phyloP scores from a whole-genome alignment of 805 yeast genomes.

The Hanseniaspora occidentalis region DNA sequence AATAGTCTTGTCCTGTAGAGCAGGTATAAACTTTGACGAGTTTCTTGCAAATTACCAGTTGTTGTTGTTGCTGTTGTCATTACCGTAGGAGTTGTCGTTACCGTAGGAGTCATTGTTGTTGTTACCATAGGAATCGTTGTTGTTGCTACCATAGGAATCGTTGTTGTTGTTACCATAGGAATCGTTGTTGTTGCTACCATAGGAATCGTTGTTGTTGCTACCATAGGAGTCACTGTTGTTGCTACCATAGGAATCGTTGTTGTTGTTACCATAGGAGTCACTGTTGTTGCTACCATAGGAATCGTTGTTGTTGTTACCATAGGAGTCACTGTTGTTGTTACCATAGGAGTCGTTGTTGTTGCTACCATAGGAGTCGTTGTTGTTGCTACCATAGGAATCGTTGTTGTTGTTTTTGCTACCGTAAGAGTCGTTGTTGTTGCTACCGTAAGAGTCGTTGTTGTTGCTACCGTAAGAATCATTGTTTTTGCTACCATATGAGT shows the following conservation, averaged over 20 bases:
- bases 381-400: constrained; percentile 19
- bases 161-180: constrained; percentile 22
- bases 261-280: constrained; percentile 7
- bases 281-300: constrained; percentile 12
- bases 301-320: constrained; percentile 11
- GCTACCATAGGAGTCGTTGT: constrained; percentile 21
- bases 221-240: constrained; percentile 17
- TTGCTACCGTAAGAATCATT: constrained; percentile 15
- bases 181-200: constrained; percentile 16
- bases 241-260: constrained; percentile 20
- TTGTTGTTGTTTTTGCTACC: constrained; percentile 11
- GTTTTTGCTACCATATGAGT: constrained; percentile 16
- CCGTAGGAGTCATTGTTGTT: constrained; percentile 16
- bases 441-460: constrained; percentile 15
- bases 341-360: constrained; percentile 17
- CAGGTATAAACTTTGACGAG: no score
- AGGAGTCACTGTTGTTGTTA: constrained; percentile 12
- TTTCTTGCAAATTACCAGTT: no score
- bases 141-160: constrained; percentile 14
- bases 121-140: constrained; percentile 20
- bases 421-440: constrained; percentile 17
- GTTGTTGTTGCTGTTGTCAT: constrained; percentile 12
- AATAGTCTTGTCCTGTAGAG: no score
- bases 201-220: constrained; percentile 14
- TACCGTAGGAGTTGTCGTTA: constrained; percentile 22